phyloP scores from a whole-genome alignment of 208 protist genomes.

The Leishmania braziliensis region DNA sequence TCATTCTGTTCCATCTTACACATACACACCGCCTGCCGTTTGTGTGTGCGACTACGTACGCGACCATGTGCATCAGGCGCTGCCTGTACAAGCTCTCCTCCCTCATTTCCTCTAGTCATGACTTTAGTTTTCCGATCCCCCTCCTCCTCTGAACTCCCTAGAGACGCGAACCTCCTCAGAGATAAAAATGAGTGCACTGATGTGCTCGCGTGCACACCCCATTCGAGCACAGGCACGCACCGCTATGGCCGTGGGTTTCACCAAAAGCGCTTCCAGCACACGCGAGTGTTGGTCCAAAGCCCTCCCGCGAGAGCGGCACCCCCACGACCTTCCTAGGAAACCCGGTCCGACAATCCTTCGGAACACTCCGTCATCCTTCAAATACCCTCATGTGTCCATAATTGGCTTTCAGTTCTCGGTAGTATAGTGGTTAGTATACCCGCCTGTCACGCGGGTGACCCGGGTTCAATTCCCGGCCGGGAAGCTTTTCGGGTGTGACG shows the following conservation, averaged over 20 bases:
- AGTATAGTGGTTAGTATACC: constrained; percentile 95
- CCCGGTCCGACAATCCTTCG: too few relatives aligned
- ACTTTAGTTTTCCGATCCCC: not conserved
- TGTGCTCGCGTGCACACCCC: too few relatives aligned
- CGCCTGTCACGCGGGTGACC: constrained; percentile 93
- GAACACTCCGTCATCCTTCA: not conserved
- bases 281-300: not conserved
- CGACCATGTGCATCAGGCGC: not conserved
- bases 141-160: not conserved
- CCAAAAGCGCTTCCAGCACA: not conserved
- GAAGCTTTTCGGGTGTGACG: constrained; percentile 46
- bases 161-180: too few relatives aligned
- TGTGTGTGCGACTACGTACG: not conserved
- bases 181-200: too few relatives aligned
- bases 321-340: too few relatives aligned
- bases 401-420: constrained; percentile 57
- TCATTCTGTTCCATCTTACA: not conserved
- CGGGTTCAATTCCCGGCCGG: constrained; percentile 93
- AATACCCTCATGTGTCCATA: too few relatives aligned
- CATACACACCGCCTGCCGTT: not conserved
- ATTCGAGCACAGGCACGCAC: too few relatives aligned
- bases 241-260: too few relatives aligned
- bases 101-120: not conserved
- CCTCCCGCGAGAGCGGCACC: not conserved
- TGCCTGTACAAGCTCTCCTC: not conserved